phyloP scores from a whole-genome alignment of 1,284 basidiomycete genomes.

The Grifola frondosa region DNA sequence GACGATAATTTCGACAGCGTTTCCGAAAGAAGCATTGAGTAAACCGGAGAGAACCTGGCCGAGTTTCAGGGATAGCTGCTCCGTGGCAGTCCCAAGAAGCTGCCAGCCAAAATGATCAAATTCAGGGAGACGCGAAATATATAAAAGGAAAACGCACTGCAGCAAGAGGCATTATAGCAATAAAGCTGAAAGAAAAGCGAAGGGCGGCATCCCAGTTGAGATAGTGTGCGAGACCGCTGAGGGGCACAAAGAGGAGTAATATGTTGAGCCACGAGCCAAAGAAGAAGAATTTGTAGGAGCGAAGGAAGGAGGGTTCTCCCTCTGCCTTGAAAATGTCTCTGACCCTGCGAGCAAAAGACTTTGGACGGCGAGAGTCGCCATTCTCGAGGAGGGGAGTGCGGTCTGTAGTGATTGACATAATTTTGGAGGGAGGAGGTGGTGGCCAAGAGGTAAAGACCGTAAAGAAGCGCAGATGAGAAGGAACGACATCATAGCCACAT shows the following conservation, averaged over 20 bases:
- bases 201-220: constrained; percentile 78
- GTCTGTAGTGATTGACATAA: constrained; percentile 30
- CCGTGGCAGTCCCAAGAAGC: constrained; percentile 84
- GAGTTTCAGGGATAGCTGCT: constrained; percentile 78
- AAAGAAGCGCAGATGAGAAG: too few relatives aligned
- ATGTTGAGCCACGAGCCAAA: constrained; percentile 77
- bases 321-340: constrained; percentile 50
- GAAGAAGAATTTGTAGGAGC: constrained; percentile 68
- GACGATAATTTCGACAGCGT: constrained; percentile 85
- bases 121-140: constrained; percentile 1
- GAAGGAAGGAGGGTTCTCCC: constrained; percentile 59
- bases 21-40: constrained; percentile 83
- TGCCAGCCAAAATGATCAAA: constrained; percentile 9
- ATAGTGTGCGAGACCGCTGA: constrained; percentile 64
- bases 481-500: too few relatives aligned
- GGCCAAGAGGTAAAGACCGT: not conserved
- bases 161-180: constrained; percentile 87
- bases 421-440: constrained; percentile 12
- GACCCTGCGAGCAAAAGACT: constrained; percentile 40
- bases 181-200: constrained; percentile 81
- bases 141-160: constrained; percentile 47
- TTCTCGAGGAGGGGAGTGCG: constrained; percentile 46
- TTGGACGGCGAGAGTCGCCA: constrained; percentile 27
- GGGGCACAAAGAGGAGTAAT: constrained; percentile 54
- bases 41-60: constrained; percentile 85